These are phyloP conservation scores for Pichia insulana DNA, from an alignment of 805 yeast genomes.

Conservation along the genomic window DNA sequence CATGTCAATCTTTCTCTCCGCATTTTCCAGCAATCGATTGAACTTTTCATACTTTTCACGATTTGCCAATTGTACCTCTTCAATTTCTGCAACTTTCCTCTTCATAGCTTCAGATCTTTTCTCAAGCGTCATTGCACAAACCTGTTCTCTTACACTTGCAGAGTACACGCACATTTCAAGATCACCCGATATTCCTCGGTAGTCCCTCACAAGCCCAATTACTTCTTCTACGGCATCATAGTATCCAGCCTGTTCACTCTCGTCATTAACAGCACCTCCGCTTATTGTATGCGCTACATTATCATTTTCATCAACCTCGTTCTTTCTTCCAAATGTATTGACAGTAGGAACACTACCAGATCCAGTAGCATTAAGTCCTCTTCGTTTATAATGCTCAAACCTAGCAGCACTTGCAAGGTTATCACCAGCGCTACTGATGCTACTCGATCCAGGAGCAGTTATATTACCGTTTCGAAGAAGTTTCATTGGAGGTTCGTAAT, in stretches of 20 bases:
- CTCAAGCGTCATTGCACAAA: background rate
- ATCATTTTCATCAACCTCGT: background rate
- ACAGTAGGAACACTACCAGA: background rate
- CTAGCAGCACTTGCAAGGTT: slow-evolving; percentile 23
- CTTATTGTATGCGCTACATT: background rate
- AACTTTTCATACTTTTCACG: slow-evolving; percentile 15
- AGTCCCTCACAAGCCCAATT: background rate
- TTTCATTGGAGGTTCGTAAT: slow-evolving; percentile 9
- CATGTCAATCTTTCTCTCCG: slow-evolving; percentile 17
- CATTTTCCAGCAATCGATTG: slow-evolving; percentile 14
- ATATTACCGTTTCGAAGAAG: too few species aligned
- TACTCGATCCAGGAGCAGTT: too few species aligned
- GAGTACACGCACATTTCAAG: background rate
- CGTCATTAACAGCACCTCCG: background rate
- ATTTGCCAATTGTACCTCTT: slow-evolving; percentile 24
- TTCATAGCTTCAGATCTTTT: slow-evolving; percentile 11
- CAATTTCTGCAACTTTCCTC: slow-evolving; percentile 22
- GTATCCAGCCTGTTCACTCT: background rate
- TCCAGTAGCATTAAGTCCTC: background rate
- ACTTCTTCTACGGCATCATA: background rate
- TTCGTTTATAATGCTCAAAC: slow-evolving; percentile 20
- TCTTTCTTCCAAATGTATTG: background rate
- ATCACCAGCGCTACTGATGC: slow-evolving; percentile 13
- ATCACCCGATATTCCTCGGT: slow-evolving; percentile 3
- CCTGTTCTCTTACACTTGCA: slow-evolving; percentile 1